These are phyloP conservation scores for Thymus mandschuricus DNA, from an alignment of 257 asterid species.

Conservation along the genomic window DNA sequence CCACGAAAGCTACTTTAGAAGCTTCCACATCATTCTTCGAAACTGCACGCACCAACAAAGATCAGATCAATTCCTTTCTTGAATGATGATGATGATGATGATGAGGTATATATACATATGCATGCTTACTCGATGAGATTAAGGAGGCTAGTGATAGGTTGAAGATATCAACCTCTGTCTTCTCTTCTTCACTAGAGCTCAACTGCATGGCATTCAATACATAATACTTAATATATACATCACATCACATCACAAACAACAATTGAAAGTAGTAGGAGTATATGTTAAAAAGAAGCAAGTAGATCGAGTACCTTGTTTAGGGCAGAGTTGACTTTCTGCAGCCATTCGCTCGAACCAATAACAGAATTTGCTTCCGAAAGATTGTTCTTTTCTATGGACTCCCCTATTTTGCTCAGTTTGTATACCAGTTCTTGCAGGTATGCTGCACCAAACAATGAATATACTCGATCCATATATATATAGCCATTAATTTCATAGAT, in stretches of 20 bases:
- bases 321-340: conserved; percentile 71
- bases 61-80: neutral
- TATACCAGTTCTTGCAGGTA: conserved; percentile 88
- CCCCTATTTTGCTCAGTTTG: conserved; percentile 79
- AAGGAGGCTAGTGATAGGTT: conserved; percentile 65
- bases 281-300: neutral
- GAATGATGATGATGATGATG: too few relatives aligned
- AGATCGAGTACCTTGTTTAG: conserved; percentile 63
- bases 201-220: conserved; percentile 50
- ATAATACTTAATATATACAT: too few relatives aligned
- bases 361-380: conserved; percentile 66
- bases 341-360: conserved; percentile 83
- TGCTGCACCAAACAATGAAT: conserved; percentile 46
- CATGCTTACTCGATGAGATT: conserved; percentile 69
- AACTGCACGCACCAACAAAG: conserved; percentile 48
- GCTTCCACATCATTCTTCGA: conserved; percentile 67
- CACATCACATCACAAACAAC: neutral
- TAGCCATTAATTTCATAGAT: too few relatives aligned
- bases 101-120: too few relatives aligned
- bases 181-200: conserved; percentile 85
- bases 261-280: neutral
- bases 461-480: too few relatives aligned
- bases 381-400: conserved; percentile 85
- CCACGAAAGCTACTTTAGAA: conserved; percentile 73
- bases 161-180: conserved; percentile 66